These are phyloP conservation scores for Phytomonas sp. DNA, from an alignment of 208 protist species.

Conservation along the genomic window DNA sequence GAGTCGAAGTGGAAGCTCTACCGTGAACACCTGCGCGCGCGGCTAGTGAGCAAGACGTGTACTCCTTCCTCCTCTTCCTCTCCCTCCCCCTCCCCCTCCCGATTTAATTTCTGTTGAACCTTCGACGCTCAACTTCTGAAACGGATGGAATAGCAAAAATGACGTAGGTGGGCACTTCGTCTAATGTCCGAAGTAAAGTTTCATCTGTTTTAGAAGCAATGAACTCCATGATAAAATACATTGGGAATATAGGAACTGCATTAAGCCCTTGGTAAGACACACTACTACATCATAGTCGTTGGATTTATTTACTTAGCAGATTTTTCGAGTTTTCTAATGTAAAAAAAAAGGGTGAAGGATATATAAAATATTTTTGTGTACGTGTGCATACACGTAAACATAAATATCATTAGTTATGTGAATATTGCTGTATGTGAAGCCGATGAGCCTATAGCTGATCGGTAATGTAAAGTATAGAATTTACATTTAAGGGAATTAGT, in stretches of 20 bases:
- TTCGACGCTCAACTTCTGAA: background rate
- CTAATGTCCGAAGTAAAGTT: background rate
- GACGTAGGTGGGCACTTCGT: background rate
- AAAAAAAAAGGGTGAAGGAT: background rate
- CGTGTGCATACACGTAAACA: background rate
- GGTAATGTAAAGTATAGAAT: background rate
- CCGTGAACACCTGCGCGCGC: slow-evolving; percentile 16
- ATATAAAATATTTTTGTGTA: background rate
- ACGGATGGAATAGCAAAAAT: background rate
- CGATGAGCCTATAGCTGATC: background rate
- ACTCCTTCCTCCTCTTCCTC: background rate
- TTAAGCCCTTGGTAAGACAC: background rate
- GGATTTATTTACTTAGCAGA: background rate
- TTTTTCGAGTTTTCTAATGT: background rate
- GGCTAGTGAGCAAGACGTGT: background rate
- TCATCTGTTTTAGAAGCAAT: background rate
- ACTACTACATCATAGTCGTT: background rate
- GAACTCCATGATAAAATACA: background rate
- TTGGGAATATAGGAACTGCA: background rate
- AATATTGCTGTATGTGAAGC: background rate
- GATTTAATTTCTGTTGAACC: background rate
- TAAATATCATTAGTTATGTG: background rate
- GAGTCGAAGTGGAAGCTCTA: slow-evolving; percentile 19
- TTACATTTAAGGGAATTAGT: background rate
- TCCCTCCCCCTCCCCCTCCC: no score